These are phyloP conservation scores for Blastocystis sp. DNA, from an alignment of 352 stramenopile genomes.

Conservation along the genomic window DNA sequence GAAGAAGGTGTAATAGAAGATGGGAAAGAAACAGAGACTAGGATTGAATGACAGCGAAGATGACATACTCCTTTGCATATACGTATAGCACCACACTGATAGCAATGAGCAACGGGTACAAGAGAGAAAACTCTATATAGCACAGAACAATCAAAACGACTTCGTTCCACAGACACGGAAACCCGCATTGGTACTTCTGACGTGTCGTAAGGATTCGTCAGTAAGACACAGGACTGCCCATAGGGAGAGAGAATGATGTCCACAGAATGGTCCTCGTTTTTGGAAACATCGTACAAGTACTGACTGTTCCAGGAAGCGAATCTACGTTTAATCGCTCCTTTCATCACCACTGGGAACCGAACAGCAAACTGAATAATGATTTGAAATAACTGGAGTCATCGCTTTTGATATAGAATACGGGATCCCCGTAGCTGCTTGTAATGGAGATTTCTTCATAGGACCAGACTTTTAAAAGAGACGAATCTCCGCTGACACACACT, in stretches of 20 bases:
- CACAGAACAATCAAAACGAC: background rate
- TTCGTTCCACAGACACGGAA: background rate
- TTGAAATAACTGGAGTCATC: conserved; percentile 4
- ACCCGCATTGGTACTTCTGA: background rate
- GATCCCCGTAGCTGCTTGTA: background rate
- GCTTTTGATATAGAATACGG: background rate
- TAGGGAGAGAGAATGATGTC: conserved; percentile 21
- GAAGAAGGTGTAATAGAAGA: background rate
- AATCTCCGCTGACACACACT: background rate
- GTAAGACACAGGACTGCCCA: background rate
- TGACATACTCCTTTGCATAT: background rate
- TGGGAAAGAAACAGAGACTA: background rate
- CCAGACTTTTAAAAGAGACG: background rate
- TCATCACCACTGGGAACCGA: background rate
- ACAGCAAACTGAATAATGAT: background rate
- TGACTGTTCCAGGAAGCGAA: background rate
- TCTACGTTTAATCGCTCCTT: background rate
- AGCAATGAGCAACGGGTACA: background rate
- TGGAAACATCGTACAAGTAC: background rate
- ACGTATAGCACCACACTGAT: background rate
- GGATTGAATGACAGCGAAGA: background rate
- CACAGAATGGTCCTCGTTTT: background rate
- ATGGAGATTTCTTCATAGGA: conserved; percentile 39
- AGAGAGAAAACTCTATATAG: background rate
- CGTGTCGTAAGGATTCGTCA: background rate